Base-by-base conservation (phyloP, 192 early-diverging fungal species). In the Backusella westeae region DNA sequence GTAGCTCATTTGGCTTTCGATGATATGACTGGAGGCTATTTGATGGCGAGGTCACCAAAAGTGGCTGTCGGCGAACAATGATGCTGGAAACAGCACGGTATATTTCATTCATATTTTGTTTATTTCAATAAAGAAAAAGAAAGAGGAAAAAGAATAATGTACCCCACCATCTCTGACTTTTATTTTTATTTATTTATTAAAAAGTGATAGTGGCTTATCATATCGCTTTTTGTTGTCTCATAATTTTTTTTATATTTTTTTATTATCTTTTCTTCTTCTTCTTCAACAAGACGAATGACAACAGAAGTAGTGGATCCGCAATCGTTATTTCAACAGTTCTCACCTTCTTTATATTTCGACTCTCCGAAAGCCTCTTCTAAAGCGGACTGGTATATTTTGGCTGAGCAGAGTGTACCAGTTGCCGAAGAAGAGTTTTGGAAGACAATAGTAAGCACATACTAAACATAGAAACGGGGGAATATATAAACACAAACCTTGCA, bases 401-500 rank as follows among this genome's bases (percentile, higher is more conserved):
- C 77, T 26, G 83, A 77, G 38, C 82, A 81, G 68, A 78, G 75
- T 59, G 84, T 86, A 8, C 77, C 77, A 19, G 83, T 85, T 9
- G 49, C 49, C 8, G 73, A 79, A 70, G 81, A 82, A 10, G 71
- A 80, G 34, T 88, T 86, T 82, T 85, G 85, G 85, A 71, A 79
- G 23, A 86, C 86, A 17, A 38, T 88, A 67, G 87, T 88, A 81
- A 71, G 75, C 19, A 29, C 34, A 17, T 14, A 73, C 21, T 19
- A 35, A 36, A 23, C n/a, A 41, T 15, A 52, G 23, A 21, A 32
- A 32, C 10, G 42, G 6, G 29, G 29, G 26, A 74, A 49, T 41
- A 19, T 70, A 34, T 29, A 38, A 69, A 34, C 14, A n/a, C 32
- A 32, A 32, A 32, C n/a, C 1, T 17, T 56, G 3, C 38, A 5